Conservation (phyloP, 1,284 basidiomycete genomes). For the Rhodotorula glutinis region DNA sequence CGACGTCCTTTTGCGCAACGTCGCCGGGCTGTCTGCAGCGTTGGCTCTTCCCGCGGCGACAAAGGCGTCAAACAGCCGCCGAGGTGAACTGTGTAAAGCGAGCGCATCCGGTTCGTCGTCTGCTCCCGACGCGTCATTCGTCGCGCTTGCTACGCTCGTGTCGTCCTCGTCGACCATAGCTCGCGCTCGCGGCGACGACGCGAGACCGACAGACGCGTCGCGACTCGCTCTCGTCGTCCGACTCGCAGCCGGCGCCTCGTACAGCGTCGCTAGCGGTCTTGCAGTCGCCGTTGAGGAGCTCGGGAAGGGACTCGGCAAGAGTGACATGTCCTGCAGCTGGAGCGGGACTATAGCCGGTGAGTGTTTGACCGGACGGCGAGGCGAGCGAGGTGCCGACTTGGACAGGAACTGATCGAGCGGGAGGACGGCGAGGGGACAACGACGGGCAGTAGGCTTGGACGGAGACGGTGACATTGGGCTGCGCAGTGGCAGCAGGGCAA, state of each 20-base stretch:
- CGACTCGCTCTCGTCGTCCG: neutral
- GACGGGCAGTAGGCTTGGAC: neutral
- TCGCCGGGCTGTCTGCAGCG: neutral
- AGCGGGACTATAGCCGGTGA: neutral
- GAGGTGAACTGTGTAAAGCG: conserved; percentile 3
- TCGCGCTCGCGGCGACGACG: neutral
- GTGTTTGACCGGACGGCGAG: no score
- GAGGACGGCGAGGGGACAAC: conserved; percentile 8
- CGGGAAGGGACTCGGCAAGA: conserved; percentile 23
- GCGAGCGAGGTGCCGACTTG: neutral
- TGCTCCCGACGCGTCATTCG: neutral
- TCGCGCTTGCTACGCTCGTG: conserved; percentile 8
- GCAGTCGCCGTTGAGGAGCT: neutral
- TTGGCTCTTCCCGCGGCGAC: neutral
- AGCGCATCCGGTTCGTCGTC: conserved; percentile 15
- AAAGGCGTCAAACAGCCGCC: conserved; percentile 25
- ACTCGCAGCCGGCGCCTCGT: conserved; percentile 7
- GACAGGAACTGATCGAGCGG: conserved; percentile 13
- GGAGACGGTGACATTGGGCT: neutral
- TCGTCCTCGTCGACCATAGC: conserved; percentile 14
- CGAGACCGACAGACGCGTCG: conserved; percentile 1
- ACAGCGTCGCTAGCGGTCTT: conserved; percentile 12
- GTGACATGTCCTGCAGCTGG: conserved; percentile 8
- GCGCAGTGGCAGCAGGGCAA: neutral
- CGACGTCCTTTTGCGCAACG: neutral